Evolutionary conservation across 1,139 yeast genomes (phyloP), one percentile per base, ranked within the genome.

Genomic region (Protomyces pachydermus): DNA sequence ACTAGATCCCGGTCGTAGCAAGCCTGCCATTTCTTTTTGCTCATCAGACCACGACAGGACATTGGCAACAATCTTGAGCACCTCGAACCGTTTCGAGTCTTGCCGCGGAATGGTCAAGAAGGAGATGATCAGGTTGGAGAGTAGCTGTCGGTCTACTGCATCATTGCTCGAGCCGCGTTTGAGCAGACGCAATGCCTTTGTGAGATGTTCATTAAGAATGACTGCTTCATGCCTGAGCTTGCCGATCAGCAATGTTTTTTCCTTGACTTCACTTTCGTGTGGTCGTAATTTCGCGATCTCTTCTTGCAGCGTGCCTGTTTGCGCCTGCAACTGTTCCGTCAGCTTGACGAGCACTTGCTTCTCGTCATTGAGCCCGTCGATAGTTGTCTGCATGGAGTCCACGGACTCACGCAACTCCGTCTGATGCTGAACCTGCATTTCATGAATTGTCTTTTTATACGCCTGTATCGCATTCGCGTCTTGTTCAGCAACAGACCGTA

Each of bases 81-180:
- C 96, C 77, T 93, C 98, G 72, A 87, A 93, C 74, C 93, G 90
- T 75, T 91, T 93, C 14, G 96, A 83, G 73, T 93, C 99, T 1
- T 95, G 97, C 67, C 98, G 80, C 6, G 97, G 97, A 46, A 93
- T 80, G 60, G 87, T 87, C 18, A 93, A 81, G 75, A 91, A 93
- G 60, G 95, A 89, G 28, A 95, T 82, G 60, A 93, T 77, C 65
- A 95, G 80, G 73, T 93, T 93, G 1, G 97, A 87, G 3, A 95
- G 84, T 66, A 93, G 81, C 74, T 91, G 96, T 72, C 88, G 87
- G 56, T 70, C 69, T 65, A 87, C 91, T 4, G 88, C 83, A 65
- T 84, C 85, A 16, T 54, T 64, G 45, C 62, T 54, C 62, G 87
- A 82, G 60, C 82, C 85, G 70, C 86, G 85, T 71, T 91, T 91